Evolutionary conservation across 306 rosid species (phyloP).

Genomic region (Vigna trinervia): DNA sequence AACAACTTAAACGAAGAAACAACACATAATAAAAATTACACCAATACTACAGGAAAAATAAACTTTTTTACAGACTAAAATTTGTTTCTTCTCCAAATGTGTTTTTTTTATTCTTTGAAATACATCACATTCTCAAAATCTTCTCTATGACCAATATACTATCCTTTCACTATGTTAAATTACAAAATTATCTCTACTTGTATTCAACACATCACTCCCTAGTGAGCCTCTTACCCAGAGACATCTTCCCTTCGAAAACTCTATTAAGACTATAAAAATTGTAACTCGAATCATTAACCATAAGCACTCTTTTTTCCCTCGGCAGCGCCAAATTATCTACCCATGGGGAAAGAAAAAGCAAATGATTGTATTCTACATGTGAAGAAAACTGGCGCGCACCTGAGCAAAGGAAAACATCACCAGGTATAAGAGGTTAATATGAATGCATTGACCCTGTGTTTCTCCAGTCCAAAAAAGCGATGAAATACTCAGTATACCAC

Average conservation of each 20-base stretch:
- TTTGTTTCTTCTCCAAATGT: neutral
- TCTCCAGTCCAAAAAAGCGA: slow-evolving; percentile 9
- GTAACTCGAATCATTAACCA: neutral
- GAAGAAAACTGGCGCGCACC: slow-evolving; percentile 31
- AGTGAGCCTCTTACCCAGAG: slow-evolving; percentile 13
- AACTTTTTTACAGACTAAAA: neutral
- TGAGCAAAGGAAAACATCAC: slow-evolving; percentile 22
- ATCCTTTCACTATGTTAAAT: neutral
- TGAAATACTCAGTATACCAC: slow-evolving; percentile 11
- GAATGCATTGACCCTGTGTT: slow-evolving; percentile 29
- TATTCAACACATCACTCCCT: neutral
- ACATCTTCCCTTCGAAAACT: neutral
- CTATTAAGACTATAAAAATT: neutral
- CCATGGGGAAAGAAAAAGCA: neutral
- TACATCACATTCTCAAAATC: neutral
- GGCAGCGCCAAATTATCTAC: neutral
- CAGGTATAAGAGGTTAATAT: neutral
- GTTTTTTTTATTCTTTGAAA: neutral
- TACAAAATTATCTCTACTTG: slow-evolving; percentile 16
- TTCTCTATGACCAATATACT: neutral
- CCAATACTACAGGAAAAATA: neutral
- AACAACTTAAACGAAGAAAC: neutral
- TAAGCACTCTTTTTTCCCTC: neutral
- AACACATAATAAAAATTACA: neutral
- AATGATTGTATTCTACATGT: neutral